Conservation (phyloP, 441 rosid species). For the Biscutella laevigata region DNA sequence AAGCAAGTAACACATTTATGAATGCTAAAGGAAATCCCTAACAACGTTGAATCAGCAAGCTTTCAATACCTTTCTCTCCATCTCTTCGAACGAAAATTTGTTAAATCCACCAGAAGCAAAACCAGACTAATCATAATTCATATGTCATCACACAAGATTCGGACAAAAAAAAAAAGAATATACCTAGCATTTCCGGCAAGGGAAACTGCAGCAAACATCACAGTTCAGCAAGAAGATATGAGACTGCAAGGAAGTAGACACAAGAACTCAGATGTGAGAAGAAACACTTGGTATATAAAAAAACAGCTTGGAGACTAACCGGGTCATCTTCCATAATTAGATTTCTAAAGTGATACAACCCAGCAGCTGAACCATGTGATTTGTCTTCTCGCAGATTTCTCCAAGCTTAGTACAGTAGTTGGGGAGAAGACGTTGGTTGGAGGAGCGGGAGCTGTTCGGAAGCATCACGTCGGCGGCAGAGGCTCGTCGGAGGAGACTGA, state of each 20-base stretch:
- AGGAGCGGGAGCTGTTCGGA: no score
- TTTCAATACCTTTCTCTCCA: conserved; percentile 60
- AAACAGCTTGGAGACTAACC: conserved; percentile 26
- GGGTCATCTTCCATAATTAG: conserved; percentile 59
- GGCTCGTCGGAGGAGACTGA: no score
- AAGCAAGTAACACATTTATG: conserved; percentile 5
- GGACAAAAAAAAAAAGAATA: not conserved
- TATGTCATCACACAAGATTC: not conserved
- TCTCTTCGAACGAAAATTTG: conserved; percentile 53
- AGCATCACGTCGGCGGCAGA: no score
- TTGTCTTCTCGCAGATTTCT: conserved; percentile 61
- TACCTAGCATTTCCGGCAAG: conserved; percentile 62
- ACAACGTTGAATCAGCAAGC: not conserved
- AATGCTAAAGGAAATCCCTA: not conserved
- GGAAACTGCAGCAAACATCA: conserved; percentile 72
- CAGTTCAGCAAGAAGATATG: conserved; percentile 62
- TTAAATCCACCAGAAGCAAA: not conserved
- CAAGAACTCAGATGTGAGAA: conserved; percentile 11
- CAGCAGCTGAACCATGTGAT: conserved; percentile 75
- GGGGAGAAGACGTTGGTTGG: no score
- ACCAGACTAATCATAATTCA: not conserved
- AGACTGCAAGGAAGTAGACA: conserved; percentile 33
- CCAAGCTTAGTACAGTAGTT: no score
- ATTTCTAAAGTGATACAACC: conserved; percentile 50
- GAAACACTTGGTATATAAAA: conserved; percentile 3